Base-by-base conservation (phyloP, 129 eudicot genomes). In the Arctium lappa region DNA sequence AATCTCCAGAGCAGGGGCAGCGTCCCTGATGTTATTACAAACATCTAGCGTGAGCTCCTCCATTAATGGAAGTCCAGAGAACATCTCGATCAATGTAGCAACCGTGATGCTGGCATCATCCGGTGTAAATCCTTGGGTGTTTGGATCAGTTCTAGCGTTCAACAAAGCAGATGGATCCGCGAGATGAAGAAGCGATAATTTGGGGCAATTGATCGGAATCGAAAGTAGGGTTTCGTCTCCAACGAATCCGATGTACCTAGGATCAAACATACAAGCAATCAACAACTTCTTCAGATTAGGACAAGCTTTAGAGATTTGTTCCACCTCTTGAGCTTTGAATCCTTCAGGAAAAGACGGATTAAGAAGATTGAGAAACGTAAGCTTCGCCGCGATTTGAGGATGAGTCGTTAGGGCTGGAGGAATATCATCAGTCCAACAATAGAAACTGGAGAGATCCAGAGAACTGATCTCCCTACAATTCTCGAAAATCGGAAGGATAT, bases 351-450 rank as follows among this genome's bases (percentile, higher is more conserved):
- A 86, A 1, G 97, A 89, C 0, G 93, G 89, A 70, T 96, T 96
- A 30, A 93, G 81, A 4, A 91, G 85, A 86, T 96, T 80, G 4
- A 96, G 87, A 5, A 34, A 6, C 8, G 87, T 86, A 18, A 96
- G 83, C 3, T 74, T 84, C 1, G 72, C 1, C 0, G 93, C 87
- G 1, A 87, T 32, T 0, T 8, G n/a, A 0, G 93, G 88, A 65
- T 83, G 46, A 3, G 82, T 22, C 31, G 78, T 83, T 0, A 96
- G 83, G 3, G 88, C 91, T 0, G 88, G 80, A 39, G 91, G 88
- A 69, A 96, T 79, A 82, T 96, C 99, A 29, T 96, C 98, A 1
- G 97, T 91, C 97, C 98, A 96, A 70, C 91, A 96, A 76, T 96
- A 96, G 71, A 93, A 96, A 12, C 50, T 8, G 0, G 98, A 91